Evolutionary conservation across 441 rosid genomes (phyloP).

Genomic region (Populus hybrid): DNA sequence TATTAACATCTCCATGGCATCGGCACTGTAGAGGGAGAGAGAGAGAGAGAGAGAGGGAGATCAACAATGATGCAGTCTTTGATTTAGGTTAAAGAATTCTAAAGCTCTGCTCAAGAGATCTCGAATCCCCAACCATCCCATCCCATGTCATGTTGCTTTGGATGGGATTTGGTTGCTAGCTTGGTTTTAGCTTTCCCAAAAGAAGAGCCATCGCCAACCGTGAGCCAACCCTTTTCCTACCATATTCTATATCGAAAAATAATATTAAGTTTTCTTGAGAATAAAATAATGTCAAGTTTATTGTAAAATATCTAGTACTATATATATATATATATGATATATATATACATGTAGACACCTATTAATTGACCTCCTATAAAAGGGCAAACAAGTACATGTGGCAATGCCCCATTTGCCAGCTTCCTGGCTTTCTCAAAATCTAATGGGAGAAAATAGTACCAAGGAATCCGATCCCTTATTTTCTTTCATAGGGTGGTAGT

Average conservation of each 20-base stretch:
- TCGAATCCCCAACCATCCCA: constrained; percentile 38
- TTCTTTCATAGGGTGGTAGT: constrained; percentile 8
- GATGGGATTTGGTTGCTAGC: constrained; percentile 30
- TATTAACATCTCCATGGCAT: not conserved
- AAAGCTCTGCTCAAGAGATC: constrained; percentile 29
- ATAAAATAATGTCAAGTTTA: too few species aligned
- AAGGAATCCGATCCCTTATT: constrained; percentile 32
- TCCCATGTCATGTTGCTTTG: constrained; percentile 40
- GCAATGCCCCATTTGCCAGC: constrained; percentile 28
- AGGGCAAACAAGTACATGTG: constrained; percentile 26
- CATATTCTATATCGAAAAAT: not conserved
- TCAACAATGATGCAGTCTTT: constrained; percentile 26
- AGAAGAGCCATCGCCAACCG: constrained; percentile 41
- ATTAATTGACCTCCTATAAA: constrained; percentile 11
- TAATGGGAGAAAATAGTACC: constrained; percentile 20
- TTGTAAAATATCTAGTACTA: not conserved
- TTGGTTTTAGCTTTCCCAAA: constrained; percentile 30
- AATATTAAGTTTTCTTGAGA: not conserved
- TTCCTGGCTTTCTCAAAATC: constrained; percentile 26
- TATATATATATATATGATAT: too few species aligned
- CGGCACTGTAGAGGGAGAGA: not conserved
- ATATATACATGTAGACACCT: not conserved
- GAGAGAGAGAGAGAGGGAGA: constrained; percentile 2
- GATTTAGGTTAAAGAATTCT: constrained; percentile 30
- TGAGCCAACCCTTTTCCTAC: constrained; percentile 20